These are phyloP conservation scores for Malassezia slooffiae DNA, from an alignment of 1,284 basidiomycete species.

Conservation along the genomic window DNA sequence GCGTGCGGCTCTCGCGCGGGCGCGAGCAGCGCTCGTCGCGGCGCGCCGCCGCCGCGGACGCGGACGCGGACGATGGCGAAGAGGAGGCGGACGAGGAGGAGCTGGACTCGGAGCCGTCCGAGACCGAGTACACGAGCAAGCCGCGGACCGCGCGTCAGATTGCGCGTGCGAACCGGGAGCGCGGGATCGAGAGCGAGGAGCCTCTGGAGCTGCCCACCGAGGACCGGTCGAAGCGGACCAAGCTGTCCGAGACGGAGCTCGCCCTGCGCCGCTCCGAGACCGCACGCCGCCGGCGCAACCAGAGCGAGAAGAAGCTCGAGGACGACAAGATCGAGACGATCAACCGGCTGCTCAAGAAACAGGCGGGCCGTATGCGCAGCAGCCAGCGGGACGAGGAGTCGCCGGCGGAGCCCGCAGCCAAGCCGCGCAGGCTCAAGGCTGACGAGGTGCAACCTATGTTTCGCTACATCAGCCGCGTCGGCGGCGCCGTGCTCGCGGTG, in stretches of 20 bases:
- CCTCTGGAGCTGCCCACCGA: slow-evolving; percentile 27
- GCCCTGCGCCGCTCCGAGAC: slow-evolving; percentile 72
- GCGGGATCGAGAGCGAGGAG: slow-evolving; percentile 17
- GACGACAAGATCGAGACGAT: slow-evolving; percentile 80
- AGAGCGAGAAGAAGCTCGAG: slow-evolving; percentile 78
- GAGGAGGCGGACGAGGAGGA: slow-evolving; percentile 29
- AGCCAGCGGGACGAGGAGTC: slow-evolving; percentile 4
- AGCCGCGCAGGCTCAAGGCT: slow-evolving; percentile 5
- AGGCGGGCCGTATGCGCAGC: slow-evolving; percentile 34
- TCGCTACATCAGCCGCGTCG: slow-evolving; percentile 17
- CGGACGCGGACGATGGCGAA: slow-evolving; percentile 18
- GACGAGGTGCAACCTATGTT: slow-evolving; percentile 11
- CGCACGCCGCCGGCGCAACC: slow-evolving; percentile 68
- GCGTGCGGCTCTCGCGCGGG: slow-evolving; percentile 6
- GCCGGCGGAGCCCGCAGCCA: slow-evolving; percentile 1
- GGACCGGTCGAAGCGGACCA: slow-evolving; percentile 54
- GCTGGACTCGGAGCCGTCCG: slow-evolving; percentile 22
- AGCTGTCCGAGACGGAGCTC: slow-evolving; percentile 70
- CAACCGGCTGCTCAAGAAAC: slow-evolving; percentile 74
- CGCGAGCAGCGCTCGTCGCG: slow-evolving; percentile 1
- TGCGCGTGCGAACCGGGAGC: slow-evolving; percentile 21
- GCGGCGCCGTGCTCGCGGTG: slow-evolving; percentile 12
- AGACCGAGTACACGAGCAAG: slow-evolving; percentile 16
- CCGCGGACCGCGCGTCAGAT: slow-evolving; percentile 41
- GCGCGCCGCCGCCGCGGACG: slow-evolving; percentile 1